A percentile compares a stretch with the other conserved stretches of the same genome.
phyloP scores from a whole-genome alignment of 805 yeast species.

The Priceomyces medius region DNA sequence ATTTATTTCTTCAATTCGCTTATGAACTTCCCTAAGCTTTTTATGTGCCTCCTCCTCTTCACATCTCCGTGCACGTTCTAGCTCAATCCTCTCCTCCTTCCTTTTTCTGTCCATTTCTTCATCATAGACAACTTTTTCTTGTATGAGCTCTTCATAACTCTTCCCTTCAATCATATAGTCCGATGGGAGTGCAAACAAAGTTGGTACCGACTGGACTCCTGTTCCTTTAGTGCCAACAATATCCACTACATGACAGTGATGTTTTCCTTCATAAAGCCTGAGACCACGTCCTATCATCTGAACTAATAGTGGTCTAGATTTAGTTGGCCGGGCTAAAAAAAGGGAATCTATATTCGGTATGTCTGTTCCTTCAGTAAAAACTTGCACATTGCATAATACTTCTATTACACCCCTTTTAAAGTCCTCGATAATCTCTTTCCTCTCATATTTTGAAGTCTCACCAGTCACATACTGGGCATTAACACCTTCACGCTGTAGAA shows the following conservation, averaged over 20 bases:
- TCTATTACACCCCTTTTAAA: constrained; percentile 63
- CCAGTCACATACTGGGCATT: constrained; percentile 74
- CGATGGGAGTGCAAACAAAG: constrained; percentile 38
- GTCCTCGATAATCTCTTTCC: constrained; percentile 53
- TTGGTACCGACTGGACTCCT: constrained; percentile 57
- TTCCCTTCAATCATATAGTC: constrained; percentile 25
- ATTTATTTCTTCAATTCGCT: constrained; percentile 13
- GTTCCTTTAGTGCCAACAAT: constrained; percentile 62
- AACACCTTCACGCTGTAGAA: constrained; percentile 59
- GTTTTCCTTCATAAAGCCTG: constrained; percentile 59
- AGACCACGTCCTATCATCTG: constrained; percentile 95
- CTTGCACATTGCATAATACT: constrained; percentile 83
- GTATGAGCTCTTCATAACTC: constrained; percentile 30
- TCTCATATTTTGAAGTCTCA: constrained; percentile 49
- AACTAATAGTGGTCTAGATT: constrained; percentile 63
- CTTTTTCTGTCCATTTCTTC: constrained; percentile 10
- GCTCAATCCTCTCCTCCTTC: constrained; percentile 9
- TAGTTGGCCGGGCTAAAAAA: constrained; percentile 77
- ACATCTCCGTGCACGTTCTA: constrained; percentile 10
- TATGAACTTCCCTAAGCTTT: constrained; percentile 11
- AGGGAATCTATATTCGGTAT: constrained; percentile 85
- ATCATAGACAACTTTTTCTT: constrained; percentile 12
- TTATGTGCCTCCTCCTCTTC: constrained; percentile 12
- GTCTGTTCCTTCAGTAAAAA: constrained; percentile 94
- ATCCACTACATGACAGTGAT: constrained; percentile 71